Conservation (phyloP, 306 rosid genomes). For the Prunus persica region Prunus_persica_NCBIv2 NC_034012.1:3801001-3801500, state of each 20-base stretch:
- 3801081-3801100: not conserved
- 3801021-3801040: not conserved
- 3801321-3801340: not conserved
- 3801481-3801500: not conserved
- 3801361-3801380: conserved; percentile 6
- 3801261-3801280: not conserved
- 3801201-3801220: not conserved
- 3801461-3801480: not conserved
- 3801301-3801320: not conserved
- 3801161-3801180: not conserved
- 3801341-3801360: conserved; percentile 34
- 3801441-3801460: conserved; percentile 1
- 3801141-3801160: conserved; percentile 7
- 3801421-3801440: conserved; percentile 39
- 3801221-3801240: not conserved
- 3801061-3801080: not conserved
- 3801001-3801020: not conserved
- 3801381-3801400: conserved; percentile 30
- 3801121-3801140: not conserved
- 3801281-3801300: conserved; percentile 10
- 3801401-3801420: conserved; percentile 33
- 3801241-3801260: not conserved
- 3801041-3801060: not conserved
- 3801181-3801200: not conserved
- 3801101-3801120: conserved; percentile 13